These are phyloP conservation scores for Umbelopsis vinacea DNA, from an alignment of 192 early-diverging fungal species.

Conservation along the genomic window DNA sequence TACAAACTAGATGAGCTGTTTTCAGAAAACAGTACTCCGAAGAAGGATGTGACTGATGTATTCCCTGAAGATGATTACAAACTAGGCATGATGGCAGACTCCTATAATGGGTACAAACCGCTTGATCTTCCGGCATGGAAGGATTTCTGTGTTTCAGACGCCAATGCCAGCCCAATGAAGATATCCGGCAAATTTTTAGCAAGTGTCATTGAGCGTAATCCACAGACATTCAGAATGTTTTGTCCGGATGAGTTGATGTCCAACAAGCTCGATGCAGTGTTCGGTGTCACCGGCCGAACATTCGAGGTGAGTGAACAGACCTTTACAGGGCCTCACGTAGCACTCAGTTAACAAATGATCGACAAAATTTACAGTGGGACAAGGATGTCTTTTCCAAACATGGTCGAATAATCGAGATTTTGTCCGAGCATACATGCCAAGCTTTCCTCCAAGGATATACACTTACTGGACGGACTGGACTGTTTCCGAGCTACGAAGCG, in stretches of 20 bases:
- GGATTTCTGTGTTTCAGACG: constrained; percentile 21
- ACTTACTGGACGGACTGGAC: constrained; percentile 42
- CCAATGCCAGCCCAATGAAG: constrained; percentile 31
- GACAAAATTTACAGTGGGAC: constrained; percentile 31
- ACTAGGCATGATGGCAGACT: constrained; percentile 45
- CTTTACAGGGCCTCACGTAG: neutral
- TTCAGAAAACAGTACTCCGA: constrained; percentile 26
- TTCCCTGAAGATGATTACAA: constrained; percentile 37
- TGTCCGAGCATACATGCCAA: constrained; percentile 52
- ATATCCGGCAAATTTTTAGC: constrained; percentile 37
- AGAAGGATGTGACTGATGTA: constrained; percentile 27
- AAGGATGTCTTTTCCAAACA: constrained; percentile 27
- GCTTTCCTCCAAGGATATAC: constrained; percentile 53
- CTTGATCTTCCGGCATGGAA: constrained; percentile 39
- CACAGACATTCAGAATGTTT: constrained; percentile 42
- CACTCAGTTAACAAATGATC: neutral
- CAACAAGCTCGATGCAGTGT: constrained; percentile 43
- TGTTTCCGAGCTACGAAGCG: constrained; percentile 50
- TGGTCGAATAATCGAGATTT: constrained; percentile 46
- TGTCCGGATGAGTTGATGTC: constrained; percentile 48
- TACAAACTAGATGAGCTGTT: constrained; percentile 47
- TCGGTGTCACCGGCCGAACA: constrained; percentile 41
- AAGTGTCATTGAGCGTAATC: constrained; percentile 37
- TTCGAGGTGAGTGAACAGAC: constrained; percentile 31
- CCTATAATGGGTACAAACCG: constrained; percentile 41